phyloP scores from a whole-genome alignment of 148 eudicot species.

The Heliamphora exappendiculata region DNA sequence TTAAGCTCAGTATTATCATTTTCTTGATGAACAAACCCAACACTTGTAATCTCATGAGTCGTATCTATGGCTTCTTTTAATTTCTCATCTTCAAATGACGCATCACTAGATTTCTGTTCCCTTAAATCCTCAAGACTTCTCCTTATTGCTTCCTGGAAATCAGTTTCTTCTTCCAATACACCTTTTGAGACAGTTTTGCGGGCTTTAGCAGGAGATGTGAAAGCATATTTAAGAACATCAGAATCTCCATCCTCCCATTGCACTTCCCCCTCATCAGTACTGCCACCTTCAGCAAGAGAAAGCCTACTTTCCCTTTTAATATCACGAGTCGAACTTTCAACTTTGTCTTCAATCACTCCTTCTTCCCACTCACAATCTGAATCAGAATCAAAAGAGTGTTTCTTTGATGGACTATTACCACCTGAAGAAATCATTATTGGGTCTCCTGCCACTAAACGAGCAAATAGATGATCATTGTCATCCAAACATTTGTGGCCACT shows the following conservation, averaged over 20 bases:
- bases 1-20: constrained; percentile 20
- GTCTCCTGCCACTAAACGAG: constrained; percentile 57
- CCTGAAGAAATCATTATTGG: constrained; percentile 23
- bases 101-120: constrained; percentile 19
- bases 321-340: constrained; percentile 13
- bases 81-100: constrained; percentile 21
- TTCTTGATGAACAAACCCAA: constrained; percentile 13
- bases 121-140: constrained; percentile 60
- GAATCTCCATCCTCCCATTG: constrained; percentile 51
- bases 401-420: constrained; percentile 21
- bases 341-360: constrained; percentile 33
- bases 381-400: constrained; percentile 24
- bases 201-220: constrained; percentile 20
- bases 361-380: constrained; percentile 86
- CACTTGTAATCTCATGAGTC: constrained; percentile 12
- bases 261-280: constrained; percentile 38
- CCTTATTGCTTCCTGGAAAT: constrained; percentile 74
- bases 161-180: constrained; percentile 64
- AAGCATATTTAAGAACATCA: constrained; percentile 24
- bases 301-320: constrained; percentile 11
- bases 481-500: constrained; percentile 26
- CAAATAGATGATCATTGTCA: constrained; percentile 67
- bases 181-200: constrained; percentile 46
- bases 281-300: constrained; percentile 23
- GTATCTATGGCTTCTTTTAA: constrained; percentile 8